Evolutionary conservation across 2,329 filamentous ascomycete species (phyloP).

Genomic region (Alternaria ventricosa): DNA sequence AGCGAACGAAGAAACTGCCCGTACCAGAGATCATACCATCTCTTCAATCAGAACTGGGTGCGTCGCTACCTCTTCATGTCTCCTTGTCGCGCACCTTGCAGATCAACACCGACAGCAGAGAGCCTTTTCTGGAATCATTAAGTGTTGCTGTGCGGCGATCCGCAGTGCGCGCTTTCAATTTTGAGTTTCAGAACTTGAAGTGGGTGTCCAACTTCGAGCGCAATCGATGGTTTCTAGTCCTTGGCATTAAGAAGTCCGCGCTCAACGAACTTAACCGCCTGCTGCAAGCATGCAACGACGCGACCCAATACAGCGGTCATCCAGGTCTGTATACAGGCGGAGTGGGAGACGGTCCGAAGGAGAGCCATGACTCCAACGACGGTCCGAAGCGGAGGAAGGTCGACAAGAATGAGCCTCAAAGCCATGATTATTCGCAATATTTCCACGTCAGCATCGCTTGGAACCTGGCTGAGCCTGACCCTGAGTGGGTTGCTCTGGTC

Average conservation of each 20-base stretch:
- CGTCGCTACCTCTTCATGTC: slow-evolving; percentile 83
- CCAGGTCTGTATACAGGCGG: slow-evolving; percentile 69
- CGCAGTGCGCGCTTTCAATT: slow-evolving; percentile 60
- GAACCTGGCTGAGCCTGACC: slow-evolving; percentile 55
- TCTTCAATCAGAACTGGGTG: slow-evolving; percentile 77
- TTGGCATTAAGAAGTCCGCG: slow-evolving; percentile 60
- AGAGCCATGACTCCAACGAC: slow-evolving; percentile 18
- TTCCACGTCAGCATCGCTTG: slow-evolving; percentile 94
- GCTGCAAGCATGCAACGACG: slow-evolving; percentile 70
- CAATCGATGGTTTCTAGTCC: slow-evolving; percentile 83
- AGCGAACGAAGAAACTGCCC: slow-evolving; percentile 29
- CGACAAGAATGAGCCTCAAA: slow-evolving; percentile 1
- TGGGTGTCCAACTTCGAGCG: slow-evolving; percentile 72
- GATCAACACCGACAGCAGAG: slow-evolving; percentile 74
- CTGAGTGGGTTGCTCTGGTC: slow-evolving; percentile 34
- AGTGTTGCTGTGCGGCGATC: slow-evolving; percentile 49
- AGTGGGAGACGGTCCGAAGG: slow-evolving; percentile 38
- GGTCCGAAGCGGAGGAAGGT: slow-evolving; percentile 23
- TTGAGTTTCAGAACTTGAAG: slow-evolving; percentile 57
- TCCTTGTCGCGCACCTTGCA: slow-evolving; percentile 85
- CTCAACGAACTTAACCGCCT: slow-evolving; percentile 57
- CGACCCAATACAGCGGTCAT: slow-evolving; percentile 67
- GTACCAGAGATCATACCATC: slow-evolving; percentile 66
- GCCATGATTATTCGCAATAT: slow-evolving; percentile 53
- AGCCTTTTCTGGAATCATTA: slow-evolving; percentile 68